Conservation (phyloP, 371 early-diverging fungal species). For the Batrachochytrium dendrobatidis region DNA sequence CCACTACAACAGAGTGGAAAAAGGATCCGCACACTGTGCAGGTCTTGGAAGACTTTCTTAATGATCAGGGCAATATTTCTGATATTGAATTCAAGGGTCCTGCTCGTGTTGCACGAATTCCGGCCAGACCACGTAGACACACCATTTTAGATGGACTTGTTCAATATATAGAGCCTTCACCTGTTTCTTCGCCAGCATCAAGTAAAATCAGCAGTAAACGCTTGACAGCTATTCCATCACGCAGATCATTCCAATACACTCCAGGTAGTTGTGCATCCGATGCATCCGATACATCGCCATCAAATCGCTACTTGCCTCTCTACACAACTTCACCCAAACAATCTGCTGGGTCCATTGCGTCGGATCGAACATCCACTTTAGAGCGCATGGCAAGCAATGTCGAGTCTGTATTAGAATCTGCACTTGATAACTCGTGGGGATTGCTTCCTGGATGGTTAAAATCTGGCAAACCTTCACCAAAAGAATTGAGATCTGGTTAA, state of each 20-base stretch:
- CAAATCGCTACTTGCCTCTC: not conserved
- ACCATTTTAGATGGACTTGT: not conserved
- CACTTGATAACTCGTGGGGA: slow-evolving; percentile 17
- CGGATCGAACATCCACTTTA: slow-evolving; percentile 3
- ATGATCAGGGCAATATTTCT: not conserved
- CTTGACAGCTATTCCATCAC: not conserved
- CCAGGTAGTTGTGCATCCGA: too few relatives aligned
- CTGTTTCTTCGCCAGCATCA: not conserved
- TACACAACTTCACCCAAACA: too few relatives aligned
- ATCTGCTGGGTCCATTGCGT: not conserved
- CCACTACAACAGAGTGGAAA: not conserved
- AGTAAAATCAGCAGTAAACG: too few relatives aligned
- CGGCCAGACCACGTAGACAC: not conserved
- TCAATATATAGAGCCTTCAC: too few relatives aligned
- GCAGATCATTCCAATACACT: too few relatives aligned
- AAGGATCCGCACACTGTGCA: not conserved
- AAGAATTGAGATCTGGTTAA: too few relatives aligned
- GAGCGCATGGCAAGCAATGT: slow-evolving; percentile 15
- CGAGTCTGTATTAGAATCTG: slow-evolving; percentile 11
- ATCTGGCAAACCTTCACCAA: too few relatives aligned
- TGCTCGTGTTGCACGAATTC: not conserved
- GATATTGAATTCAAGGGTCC: not conserved
- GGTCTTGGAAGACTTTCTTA: not conserved
- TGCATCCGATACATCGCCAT: too few relatives aligned
- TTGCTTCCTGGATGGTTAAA: slow-evolving; percentile 12